A percentile compares a stretch with the other conserved stretches of the same genome.
phyloP scores from a whole-genome alignment of 257 asterid species.

The Coffea eugenioides region DNA sequence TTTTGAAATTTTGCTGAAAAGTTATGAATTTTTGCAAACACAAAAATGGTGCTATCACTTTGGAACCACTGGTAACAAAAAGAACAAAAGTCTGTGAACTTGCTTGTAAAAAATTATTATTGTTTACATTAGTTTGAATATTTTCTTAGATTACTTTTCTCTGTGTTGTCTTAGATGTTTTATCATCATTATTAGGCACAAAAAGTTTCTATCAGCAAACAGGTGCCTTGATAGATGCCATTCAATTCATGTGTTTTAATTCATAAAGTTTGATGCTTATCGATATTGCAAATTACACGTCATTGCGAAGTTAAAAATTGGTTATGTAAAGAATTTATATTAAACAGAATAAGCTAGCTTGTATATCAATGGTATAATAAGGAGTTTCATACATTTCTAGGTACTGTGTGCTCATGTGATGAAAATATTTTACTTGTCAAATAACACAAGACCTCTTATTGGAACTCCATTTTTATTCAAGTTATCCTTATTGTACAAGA shows the following conservation, averaged over 20 bases:
- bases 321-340: not conserved
- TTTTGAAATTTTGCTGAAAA: too few relatives aligned
- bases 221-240: not conserved
- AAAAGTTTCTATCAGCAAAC: not conserved
- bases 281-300: not conserved
- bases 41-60: not conserved
- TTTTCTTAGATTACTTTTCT: too few relatives aligned
- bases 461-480: not conserved
- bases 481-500: not conserved
- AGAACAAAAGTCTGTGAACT: not conserved
- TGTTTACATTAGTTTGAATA: not conserved
- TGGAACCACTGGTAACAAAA: not conserved
- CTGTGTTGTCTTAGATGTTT: not conserved
- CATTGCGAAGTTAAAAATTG: not conserved
- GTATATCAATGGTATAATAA: not conserved
- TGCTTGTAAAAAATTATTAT: not conserved
- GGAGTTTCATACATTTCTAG: not conserved
- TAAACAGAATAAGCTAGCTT: not conserved
- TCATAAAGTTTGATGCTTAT: not conserved
- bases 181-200: not conserved
- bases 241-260: slow-evolving; percentile 2
- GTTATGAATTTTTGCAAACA: not conserved
- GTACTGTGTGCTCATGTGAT: not conserved
- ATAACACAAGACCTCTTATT: not conserved
- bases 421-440: not conserved